A percentile compares a stretch with the other conserved stretches of the same genome.
phyloP scores from a whole-genome alignment of 768 basidiomycete genomes.

The Harrya chromipes region DNA sequence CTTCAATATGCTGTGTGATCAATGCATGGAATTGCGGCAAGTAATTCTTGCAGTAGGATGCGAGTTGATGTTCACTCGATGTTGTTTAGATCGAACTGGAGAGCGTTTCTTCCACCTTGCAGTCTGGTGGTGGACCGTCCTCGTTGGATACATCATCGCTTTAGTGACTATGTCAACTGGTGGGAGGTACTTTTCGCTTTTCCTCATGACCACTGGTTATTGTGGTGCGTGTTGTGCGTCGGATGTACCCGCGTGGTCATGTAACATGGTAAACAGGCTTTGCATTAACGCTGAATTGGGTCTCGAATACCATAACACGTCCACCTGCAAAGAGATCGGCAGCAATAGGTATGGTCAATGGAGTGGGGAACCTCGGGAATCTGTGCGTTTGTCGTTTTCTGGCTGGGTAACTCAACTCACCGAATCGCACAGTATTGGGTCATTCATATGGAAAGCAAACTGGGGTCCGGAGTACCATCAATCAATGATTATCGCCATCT shows the following conservation, averaged over 20 bases:
- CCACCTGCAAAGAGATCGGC: constrained; percentile 53
- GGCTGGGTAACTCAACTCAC: background rate
- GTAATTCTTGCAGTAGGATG: background rate
- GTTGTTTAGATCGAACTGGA: constrained; percentile 47
- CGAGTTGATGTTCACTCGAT: too few relatives aligned
- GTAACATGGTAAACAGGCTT: constrained; percentile 30
- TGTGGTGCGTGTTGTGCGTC: constrained; percentile 29
- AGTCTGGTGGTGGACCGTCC: constrained; percentile 55
- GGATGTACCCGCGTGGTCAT: background rate
- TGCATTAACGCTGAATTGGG: constrained; percentile 54
- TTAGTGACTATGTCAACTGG: constrained; percentile 48
- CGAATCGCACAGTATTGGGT: constrained; percentile 45
- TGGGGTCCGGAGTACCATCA: constrained; percentile 65
- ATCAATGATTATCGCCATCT: constrained; percentile 52
- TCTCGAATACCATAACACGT: constrained; percentile 56
- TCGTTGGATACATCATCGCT: constrained; percentile 58
- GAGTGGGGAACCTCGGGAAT: constrained; percentile 55
- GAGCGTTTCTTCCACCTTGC: constrained; percentile 65
- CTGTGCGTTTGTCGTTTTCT: constrained; percentile 38
- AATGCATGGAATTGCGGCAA: constrained; percentile 57
- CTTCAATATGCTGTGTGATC: constrained; percentile 45
- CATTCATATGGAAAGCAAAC: constrained; percentile 57
- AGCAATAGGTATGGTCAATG: constrained; percentile 62
- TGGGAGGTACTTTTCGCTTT: constrained; percentile 58
- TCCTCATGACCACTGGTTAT: constrained; percentile 60